Base-by-base conservation (phyloP, 768 basidiomycete genomes). In the Panaeolus cyanescens region DNA sequence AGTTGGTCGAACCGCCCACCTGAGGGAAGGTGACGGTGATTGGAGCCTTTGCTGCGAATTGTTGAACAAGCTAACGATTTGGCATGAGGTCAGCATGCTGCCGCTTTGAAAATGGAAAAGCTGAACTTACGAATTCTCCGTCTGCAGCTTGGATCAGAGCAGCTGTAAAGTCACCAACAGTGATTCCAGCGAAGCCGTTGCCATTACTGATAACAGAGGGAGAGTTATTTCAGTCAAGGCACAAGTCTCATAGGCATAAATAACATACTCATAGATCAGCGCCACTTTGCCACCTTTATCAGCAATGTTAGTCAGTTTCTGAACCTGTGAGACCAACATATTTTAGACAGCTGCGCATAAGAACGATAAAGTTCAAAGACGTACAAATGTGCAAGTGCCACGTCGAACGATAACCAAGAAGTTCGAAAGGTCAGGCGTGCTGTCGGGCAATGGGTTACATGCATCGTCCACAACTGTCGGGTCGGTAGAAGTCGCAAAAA, bases 341-440 rank as follows among this genome's bases (percentile, higher is more conserved):
- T 33, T 6, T 50, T 2, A n/a, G 22, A 13, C 28, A n/a, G 45
- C 10, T 34, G 32, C 5, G 5, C 30, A 33, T n/a, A n/a, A n/a
- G 3, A 20, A 58, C 3, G 33, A 17, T 13, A 19, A 12, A 8
- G 32, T 9, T n/a, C 39, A 30, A 32, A 12, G 13, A 55, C 77
- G 66, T 42, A 84, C 80, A 60, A 86, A 83, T 1, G 81, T 72
- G 68, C 89, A 89, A 2, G 77, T 79, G 1, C 89, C 89, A 28
- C 86, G 77, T 32, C 84, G 80, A 55, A 89, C 75, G 32, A 91
- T 68, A 19, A 83, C 79, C 10, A 89, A 68, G 55, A 78, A 83
- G 9, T 67, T 67, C 4, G 81, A 79, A 1, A 90, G 77, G 69
- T 89, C 82, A 2, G 83, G 83, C 0, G 82, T 83, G 32, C 65